Base-by-base conservation (phyloP, 352 stramenopile genomes). In the Globisporangium solare region DNA sequence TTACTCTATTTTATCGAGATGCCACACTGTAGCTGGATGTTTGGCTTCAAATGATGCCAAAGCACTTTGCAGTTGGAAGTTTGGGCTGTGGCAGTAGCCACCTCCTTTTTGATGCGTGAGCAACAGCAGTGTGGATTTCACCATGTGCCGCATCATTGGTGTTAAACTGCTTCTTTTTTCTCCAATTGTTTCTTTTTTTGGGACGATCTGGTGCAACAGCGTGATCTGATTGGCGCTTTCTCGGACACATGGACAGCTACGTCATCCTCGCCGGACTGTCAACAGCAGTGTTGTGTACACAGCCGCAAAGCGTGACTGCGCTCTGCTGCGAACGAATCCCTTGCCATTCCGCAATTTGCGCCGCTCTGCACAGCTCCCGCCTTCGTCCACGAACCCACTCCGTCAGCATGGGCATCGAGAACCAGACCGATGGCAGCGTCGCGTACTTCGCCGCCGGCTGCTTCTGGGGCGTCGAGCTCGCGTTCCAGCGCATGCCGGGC, bases 391-490 rank as follows among this genome's bases (percentile, higher is more conserved):
- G 27, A 35, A 35, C 7, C 10, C 27, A 35, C 7, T 35, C 27
- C 7, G 27, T 35, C 27, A 35, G 27, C 27, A 35, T 35, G 27
- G 27, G 27, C 27, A 35, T 35, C 5, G 22, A 37, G 11, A 48
- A 42, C 24, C 55, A 61, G 42, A 70, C 27, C 7, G 27, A 35
- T 3, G 7, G 3, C 5, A 35, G 64, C 49, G 70, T 95, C n/a
- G 94, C 94, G n/a, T 98, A 94, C 2, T 98, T 99, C 76, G 97
- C 93, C 3, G 89, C 91, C 46, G 96, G 96, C 24, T 99, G 96
- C 71, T 99, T 99, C 74, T 99, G 96, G 96, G 94, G 95, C 47
- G 76, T 98, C 27, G 90, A 99, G 73, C 65, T 98, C 24, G 90
- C 89, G 7, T 98, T 98, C 72, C 91, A 98, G 71, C 86, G 97